phyloP scores from a whole-genome alignment of 169 alveolate genomes.

The Cryptosporidium xiaoi region DNA sequence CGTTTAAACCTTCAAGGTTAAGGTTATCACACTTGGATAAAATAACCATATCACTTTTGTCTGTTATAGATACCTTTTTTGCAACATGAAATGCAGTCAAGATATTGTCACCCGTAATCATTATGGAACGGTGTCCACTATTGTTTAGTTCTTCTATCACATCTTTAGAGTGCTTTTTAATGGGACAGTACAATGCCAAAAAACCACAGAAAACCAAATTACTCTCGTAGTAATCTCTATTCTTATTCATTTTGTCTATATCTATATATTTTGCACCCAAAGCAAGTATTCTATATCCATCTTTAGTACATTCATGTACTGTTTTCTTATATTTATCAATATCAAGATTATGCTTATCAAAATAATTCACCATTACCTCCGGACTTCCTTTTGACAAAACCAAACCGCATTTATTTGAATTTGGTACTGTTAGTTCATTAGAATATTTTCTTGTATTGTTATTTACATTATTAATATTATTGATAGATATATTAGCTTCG shows the following conservation, averaged over 20 bases:
- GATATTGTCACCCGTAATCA: constrained; percentile 99
- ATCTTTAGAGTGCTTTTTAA: constrained; percentile 88
- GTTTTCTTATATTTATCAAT: constrained; percentile 6
- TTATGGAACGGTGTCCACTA: constrained; percentile 89
- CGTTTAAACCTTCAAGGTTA: background rate
- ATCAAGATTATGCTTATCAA: background rate
- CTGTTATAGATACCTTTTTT: constrained; percentile 81
- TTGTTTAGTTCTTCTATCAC: constrained; percentile 87
- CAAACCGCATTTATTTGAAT: constrained; percentile 1
- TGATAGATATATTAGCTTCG: background rate
- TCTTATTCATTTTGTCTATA: background rate
- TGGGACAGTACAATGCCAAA: constrained; percentile 93
- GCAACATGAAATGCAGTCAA: constrained; percentile 97
- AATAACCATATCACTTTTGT: constrained; percentile 71
- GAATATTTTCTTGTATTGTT: background rate
- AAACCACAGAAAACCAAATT: constrained; percentile 94
- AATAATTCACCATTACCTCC: constrained; percentile 44
- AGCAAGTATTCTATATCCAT: constrained; percentile 51
- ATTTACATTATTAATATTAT: too few species aligned
- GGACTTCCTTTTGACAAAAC: constrained; percentile 67
- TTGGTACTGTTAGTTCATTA: background rate
- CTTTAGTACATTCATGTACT: constrained; percentile 39
- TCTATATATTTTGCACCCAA: constrained; percentile 49
- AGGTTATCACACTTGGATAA: constrained; percentile 72
- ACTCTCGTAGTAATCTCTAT: constrained; percentile 89